phyloP scores from a whole-genome alignment of 352 stramenopile genomes.

The Phytophthora macrochlamydospora region DNA sequence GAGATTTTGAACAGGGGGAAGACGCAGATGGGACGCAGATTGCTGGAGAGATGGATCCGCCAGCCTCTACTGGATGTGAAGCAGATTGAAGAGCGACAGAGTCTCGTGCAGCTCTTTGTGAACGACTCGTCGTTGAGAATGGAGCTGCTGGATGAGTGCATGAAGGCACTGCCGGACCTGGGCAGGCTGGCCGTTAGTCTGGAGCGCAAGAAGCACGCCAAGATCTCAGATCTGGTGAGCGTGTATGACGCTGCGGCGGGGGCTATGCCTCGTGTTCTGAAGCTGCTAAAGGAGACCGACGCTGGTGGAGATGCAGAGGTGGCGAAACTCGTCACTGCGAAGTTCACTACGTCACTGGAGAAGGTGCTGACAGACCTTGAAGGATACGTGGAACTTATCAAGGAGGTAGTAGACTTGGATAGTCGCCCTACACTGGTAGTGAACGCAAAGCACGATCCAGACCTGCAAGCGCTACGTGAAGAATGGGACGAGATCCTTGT shows the following conservation, averaged over 20 bases:
- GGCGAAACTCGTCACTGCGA: conserved; percentile 44
- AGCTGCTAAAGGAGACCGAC: conserved; percentile 45
- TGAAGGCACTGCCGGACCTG: conserved; percentile 85
- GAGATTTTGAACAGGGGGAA: conserved; percentile 96
- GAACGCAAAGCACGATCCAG: conserved; percentile 86
- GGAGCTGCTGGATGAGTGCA: conserved; percentile 88
- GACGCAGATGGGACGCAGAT: conserved; percentile 92
- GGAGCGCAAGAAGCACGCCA: conserved; percentile 75
- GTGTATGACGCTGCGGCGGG: conserved; percentile 84
- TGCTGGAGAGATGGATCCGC: conserved; percentile 97
- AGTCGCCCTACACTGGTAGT: conserved; percentile 78
- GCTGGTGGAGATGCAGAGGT: conserved; percentile 34
- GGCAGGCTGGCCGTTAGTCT: conserved; percentile 69
- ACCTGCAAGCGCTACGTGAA: conserved; percentile 72
- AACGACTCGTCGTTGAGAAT: conserved; percentile 87
- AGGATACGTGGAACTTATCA: conserved; percentile 71
- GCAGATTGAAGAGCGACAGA: conserved; percentile 89
- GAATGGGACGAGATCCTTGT: conserved; percentile 77
- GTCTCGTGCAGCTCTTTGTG: conserved; percentile 93
- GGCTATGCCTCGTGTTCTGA: conserved; percentile 67
- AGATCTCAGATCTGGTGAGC: conserved; percentile 80
- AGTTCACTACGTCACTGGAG: conserved; percentile 51
- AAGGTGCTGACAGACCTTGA: conserved; percentile 71
- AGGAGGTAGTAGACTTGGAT: conserved; percentile 87
- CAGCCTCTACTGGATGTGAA: conserved; percentile 93